Base-by-base conservation (phyloP, 1,284 basidiomycete genomes). In the Ceratobasidium sp. region DNA sequence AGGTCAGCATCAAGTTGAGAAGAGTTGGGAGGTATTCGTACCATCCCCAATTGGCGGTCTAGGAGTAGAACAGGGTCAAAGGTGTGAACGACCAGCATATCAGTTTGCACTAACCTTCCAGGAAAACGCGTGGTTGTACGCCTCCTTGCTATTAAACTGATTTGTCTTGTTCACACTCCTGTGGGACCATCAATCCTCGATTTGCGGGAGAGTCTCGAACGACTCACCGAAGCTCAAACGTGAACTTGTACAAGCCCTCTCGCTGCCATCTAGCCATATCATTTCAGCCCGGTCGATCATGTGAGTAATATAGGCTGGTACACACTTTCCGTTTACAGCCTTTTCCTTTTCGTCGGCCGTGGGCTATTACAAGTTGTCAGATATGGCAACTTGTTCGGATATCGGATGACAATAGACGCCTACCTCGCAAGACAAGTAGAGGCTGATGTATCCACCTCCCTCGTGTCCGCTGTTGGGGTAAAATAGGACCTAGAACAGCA, bases 31-130 rank as follows among this genome's bases (percentile, higher is more conserved):
- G 57, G 21, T 12, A 8, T 55, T 77, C 81, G 72, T 85, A 90
- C 90, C 91, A 92, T 80, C 92, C 92, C 92, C 92, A 93, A 78
- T 93, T 93, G 50, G 89, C 89, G 3, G 91, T 90, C 88, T 89
- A 73, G 21, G 39, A 72, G 10, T 41, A 67, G 71, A 12, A 59
- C 45, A 53, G 46, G 71, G 65, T 23, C 48, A 46, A 45, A 73
- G 61, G 59, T 50, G 55, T 28, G 3, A 45, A 39, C 9, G 26
- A n/a, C n/a, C n/a, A n/a, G n/a, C n/a, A n/a, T n/a, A n/a, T n/a
- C n/a, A n/a, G n/a, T n/a, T n/a, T n/a, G 43, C 1, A 62, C 78
- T 23, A 74, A 87, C 92, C 82, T 92, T 92, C 79, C 87, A 88
- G 12, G 91, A 92, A 76, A 94, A 95, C 1, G 90, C 88, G 78